Conservation (phyloP, 768 basidiomycete species). For the Lactarius pseudohatsudake region DNA sequence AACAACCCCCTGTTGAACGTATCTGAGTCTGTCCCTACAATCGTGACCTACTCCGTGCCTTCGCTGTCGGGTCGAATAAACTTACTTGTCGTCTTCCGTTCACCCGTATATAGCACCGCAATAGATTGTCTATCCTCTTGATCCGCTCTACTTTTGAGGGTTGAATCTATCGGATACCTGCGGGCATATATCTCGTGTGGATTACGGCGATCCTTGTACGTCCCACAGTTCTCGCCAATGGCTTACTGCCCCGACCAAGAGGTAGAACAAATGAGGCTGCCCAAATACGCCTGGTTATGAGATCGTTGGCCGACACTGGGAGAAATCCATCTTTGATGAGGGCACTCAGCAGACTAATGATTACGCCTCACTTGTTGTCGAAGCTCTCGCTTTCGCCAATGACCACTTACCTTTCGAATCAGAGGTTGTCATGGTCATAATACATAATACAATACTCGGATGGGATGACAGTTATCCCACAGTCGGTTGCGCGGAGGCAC, state of each 20-base stretch:
- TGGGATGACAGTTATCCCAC: too few species aligned
- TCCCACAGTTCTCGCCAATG: neutral
- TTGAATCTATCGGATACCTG: neutral
- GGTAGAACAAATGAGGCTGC: neutral
- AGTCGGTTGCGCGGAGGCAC: too few species aligned
- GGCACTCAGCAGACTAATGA: neutral
- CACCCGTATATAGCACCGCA: neutral
- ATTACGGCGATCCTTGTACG: neutral
- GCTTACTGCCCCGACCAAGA: neutral
- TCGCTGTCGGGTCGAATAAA: slow-evolving; percentile 6
- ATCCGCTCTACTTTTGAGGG: neutral
- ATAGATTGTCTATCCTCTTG: neutral
- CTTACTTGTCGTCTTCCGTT: neutral
- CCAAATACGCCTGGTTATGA: neutral
- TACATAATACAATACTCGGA: too few species aligned
- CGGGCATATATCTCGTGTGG: neutral
- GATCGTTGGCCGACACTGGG: neutral
- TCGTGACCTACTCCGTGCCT: neutral
- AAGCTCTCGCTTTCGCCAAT: too few species aligned
- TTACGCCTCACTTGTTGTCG: too few species aligned
- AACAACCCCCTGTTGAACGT: slow-evolving; percentile 34
- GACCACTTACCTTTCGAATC: too few species aligned
- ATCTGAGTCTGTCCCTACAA: slow-evolving; percentile 15
- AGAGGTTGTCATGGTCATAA: too few species aligned
- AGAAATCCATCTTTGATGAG: neutral